phyloP scores from a whole-genome alignment of 2,329 filamentous ascomycete genomes.

The Leptographium flavum region DNA sequence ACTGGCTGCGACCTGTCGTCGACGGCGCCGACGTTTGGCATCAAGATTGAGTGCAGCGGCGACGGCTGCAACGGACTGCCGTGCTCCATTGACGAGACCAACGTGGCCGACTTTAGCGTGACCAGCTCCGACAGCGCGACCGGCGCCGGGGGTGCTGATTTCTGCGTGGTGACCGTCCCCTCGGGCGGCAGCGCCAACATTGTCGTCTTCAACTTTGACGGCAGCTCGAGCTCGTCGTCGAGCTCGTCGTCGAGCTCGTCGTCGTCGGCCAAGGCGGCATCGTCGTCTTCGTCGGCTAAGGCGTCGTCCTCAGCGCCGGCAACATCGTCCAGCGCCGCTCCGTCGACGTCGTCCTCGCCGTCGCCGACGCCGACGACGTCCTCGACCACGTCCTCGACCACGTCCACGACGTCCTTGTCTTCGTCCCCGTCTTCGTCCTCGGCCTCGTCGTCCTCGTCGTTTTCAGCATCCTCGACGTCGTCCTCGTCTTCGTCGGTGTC shows the following conservation, averaged over 20 bases:
- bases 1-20: constrained; percentile 38
- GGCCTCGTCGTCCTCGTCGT: constrained; percentile 7
- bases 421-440: constrained; percentile 16
- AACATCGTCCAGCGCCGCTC: constrained; percentile 16
- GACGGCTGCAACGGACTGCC: constrained; percentile 58
- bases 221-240: constrained; percentile 16
- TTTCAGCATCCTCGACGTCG: neutral
- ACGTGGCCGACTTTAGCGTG: constrained; percentile 41
- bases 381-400: constrained; percentile 3
- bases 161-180: constrained; percentile 65
- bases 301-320: constrained; percentile 9
- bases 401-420: constrained; percentile 5
- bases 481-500: constrained; percentile 4
- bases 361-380: constrained; percentile 13
- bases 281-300: neutral
- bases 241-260: constrained; percentile 13
- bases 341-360: constrained; percentile 15
- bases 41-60: constrained; percentile 55
- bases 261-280: constrained; percentile 16
- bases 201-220: constrained; percentile 40
- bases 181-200: constrained; percentile 53
- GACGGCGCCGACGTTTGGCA: constrained; percentile 48
- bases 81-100: constrained; percentile 52
- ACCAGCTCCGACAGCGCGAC: constrained; percentile 35
- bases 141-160: constrained; percentile 54